phyloP scores from a whole-genome alignment of 2,329 filamentous ascomycete species.

The Diaporthe capsici region DNA sequence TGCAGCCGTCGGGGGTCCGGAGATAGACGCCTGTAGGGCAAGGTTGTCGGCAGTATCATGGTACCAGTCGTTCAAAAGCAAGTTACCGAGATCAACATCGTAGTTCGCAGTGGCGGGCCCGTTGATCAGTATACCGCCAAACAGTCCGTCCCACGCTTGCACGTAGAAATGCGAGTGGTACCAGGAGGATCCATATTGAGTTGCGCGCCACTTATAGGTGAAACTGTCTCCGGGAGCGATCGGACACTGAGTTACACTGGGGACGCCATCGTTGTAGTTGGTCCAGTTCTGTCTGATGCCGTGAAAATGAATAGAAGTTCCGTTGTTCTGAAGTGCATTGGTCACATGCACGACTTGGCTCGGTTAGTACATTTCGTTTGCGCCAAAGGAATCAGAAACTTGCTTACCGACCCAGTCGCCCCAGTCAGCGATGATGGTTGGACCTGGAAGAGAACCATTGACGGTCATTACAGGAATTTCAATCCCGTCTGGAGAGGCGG shows the following conservation, averaged over 20 bases:
- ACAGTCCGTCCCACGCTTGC: slow-evolving; percentile 66
- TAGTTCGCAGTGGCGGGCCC: slow-evolving; percentile 71
- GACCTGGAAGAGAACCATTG: slow-evolving; percentile 46
- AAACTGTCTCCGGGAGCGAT: slow-evolving; percentile 64
- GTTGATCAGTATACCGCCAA: slow-evolving; percentile 72
- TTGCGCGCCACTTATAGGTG: slow-evolving; percentile 71
- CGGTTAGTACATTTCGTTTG: not conserved
- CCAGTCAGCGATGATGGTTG: slow-evolving; percentile 49
- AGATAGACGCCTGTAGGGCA: slow-evolving; percentile 47
- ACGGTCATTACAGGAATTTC: slow-evolving; percentile 54
- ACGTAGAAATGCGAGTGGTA: slow-evolving; percentile 72
- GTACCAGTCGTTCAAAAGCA: slow-evolving; percentile 72
- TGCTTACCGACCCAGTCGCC: slow-evolving; percentile 54
- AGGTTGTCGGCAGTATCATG: slow-evolving; percentile 59
- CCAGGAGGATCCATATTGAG: slow-evolving; percentile 68
- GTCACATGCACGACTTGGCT: not conserved
- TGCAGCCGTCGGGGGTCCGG: slow-evolving; percentile 53
- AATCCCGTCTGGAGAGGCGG: slow-evolving; percentile 56
- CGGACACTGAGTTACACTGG: slow-evolving; percentile 61
- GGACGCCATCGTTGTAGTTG: slow-evolving; percentile 54
- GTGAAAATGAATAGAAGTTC: slow-evolving; percentile 57
- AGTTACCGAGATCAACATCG: slow-evolving; percentile 72
- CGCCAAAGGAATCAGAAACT: slow-evolving; percentile 51
- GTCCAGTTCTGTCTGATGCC: slow-evolving; percentile 54
- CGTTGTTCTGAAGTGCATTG: slow-evolving; percentile 47